phyloP scores from a whole-genome alignment of 2,329 filamentous ascomycete genomes.

The Coniochaeta hoffmannii region DNA sequence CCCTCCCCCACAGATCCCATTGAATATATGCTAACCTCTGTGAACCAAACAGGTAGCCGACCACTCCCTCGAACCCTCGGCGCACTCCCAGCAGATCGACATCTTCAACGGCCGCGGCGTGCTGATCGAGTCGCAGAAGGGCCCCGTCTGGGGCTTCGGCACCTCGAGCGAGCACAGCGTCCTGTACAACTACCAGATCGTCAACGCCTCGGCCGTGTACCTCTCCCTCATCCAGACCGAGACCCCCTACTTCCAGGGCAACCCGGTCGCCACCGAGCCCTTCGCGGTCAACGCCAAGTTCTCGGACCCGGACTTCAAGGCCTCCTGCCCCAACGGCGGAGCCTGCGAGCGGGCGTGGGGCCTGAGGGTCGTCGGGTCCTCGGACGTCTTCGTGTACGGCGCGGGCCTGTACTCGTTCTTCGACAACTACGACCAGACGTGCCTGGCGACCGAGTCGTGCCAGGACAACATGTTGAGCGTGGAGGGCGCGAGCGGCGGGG shows the following conservation, averaged over 20 bases:
- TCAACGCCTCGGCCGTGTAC: conserved; percentile 70
- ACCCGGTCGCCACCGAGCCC: conserved; percentile 63
- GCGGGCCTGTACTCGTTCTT: conserved; percentile 78
- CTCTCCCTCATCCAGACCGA: conserved; percentile 83
- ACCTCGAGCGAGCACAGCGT: conserved; percentile 62
- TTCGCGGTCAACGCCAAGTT: conserved; percentile 52
- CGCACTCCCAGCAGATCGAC: conserved; percentile 61
- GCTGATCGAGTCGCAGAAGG: conserved; percentile 64
- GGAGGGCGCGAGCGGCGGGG: conserved; percentile 44
- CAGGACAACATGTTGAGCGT: conserved; percentile 72
- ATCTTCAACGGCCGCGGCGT: conserved; percentile 86
- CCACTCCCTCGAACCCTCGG: conserved; percentile 72
- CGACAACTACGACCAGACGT: conserved; percentile 70
- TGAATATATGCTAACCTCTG: no score
- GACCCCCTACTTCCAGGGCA: conserved; percentile 82
- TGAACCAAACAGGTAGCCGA: conserved; percentile 64
- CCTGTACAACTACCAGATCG: conserved; percentile 79
- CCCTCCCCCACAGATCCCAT: no score
- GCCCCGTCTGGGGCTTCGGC: conserved; percentile 74
- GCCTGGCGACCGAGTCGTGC: conserved; percentile 60
- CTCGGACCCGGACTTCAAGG: conserved; percentile 61
- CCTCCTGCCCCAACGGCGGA: conserved; percentile 40
- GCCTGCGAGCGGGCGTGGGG: conserved; percentile 70
- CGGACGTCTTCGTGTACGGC: conserved; percentile 62
- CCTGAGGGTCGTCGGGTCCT: conserved; percentile 61